Percentiles rank a stretch among this genome's conserved stretches.
These are phyloP conservation scores for Quercus bicolor DNA, from an alignment of 306 rosid genomes.

Conservation along the genomic window DNA sequence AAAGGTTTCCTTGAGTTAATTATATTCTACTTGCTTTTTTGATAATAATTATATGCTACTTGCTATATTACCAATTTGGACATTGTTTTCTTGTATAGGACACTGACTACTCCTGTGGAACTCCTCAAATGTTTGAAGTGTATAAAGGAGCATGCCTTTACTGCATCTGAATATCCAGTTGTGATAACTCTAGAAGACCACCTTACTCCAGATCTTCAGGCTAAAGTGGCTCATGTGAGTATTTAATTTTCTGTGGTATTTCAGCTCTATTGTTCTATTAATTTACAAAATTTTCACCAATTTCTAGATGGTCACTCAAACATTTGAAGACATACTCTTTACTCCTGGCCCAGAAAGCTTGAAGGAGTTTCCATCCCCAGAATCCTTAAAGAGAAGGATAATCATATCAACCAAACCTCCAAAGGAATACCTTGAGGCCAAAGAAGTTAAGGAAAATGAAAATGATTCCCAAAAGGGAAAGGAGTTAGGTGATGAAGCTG, in stretches of 20 bases:
- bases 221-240: slow-evolving; percentile 84
- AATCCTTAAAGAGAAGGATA: slow-evolving; percentile 66
- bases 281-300: slow-evolving; percentile 21
- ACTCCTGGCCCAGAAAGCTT: slow-evolving; percentile 63
- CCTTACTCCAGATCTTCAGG: slow-evolving; percentile 90
- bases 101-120: slow-evolving; percentile 91
- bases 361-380: slow-evolving; percentile 92
- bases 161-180: slow-evolving; percentile 82
- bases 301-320: slow-evolving; percentile 71
- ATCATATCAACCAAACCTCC: slow-evolving; percentile 99
- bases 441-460: slow-evolving; percentile 52
- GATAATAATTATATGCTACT: neutral
- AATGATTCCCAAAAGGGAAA: slow-evolving; percentile 44
- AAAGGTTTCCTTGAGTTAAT: neutral
- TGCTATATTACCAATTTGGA: neutral
- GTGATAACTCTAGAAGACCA: slow-evolving; percentile 95
- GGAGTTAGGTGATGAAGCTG: slow-evolving; percentile 48
- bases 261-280: slow-evolving; percentile 12
- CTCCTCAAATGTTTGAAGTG: slow-evolving; percentile 80
- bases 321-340: slow-evolving; percentile 75
- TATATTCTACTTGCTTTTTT: neutral
- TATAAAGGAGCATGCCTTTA: slow-evolving; percentile 80
- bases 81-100: slow-evolving; percentile 40
- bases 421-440: slow-evolving; percentile 77
- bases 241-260: slow-evolving; percentile 13